Percentiles rank a stretch among this genome's conserved stretches.
Evolutionary conservation across 148 eudicot species (phyloP).

Genomic region (Selenicereus undatus): DNA sequence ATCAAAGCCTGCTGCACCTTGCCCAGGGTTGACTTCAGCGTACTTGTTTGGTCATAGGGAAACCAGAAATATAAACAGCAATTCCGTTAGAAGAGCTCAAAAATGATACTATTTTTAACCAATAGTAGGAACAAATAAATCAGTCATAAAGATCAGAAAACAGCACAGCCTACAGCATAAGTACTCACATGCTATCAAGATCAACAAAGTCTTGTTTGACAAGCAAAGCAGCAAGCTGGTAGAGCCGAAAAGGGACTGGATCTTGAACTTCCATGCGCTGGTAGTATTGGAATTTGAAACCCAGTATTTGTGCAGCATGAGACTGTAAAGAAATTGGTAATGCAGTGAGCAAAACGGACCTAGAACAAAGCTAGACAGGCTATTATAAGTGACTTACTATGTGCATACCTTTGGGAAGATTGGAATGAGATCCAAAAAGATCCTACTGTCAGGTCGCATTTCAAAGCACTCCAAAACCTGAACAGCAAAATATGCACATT

Average conservation of each 20-base stretch:
- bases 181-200: conserved; percentile 89
- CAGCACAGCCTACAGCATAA: background rate
- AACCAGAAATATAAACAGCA: background rate
- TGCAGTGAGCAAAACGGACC: conserved; percentile 8
- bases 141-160: background rate
- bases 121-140: background rate
- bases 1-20: background rate
- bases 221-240: conserved; percentile 85
- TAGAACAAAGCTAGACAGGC: background rate
- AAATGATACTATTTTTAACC: background rate
- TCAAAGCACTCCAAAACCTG: conserved; percentile 98
- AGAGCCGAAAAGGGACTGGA: conserved; percentile 74
- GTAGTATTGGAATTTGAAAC: conserved; percentile 94
- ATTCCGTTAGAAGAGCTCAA: background rate
- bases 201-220: conserved; percentile 90
- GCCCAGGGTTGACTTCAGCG: background rate
- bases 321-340: conserved; percentile 53
- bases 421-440: conserved; percentile 87
- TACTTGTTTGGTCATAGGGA: background rate
- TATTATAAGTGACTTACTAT: conserved; percentile 1
- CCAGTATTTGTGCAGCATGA: conserved; percentile 94
- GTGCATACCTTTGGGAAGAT: conserved; percentile 84
- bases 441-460: conserved; percentile 70
- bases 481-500: conserved; percentile 8
- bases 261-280: conserved; percentile 77